Evolutionary conservation across 202 grass and related monocot species (phyloP).

Genomic region (Zizania palustris): DNA sequence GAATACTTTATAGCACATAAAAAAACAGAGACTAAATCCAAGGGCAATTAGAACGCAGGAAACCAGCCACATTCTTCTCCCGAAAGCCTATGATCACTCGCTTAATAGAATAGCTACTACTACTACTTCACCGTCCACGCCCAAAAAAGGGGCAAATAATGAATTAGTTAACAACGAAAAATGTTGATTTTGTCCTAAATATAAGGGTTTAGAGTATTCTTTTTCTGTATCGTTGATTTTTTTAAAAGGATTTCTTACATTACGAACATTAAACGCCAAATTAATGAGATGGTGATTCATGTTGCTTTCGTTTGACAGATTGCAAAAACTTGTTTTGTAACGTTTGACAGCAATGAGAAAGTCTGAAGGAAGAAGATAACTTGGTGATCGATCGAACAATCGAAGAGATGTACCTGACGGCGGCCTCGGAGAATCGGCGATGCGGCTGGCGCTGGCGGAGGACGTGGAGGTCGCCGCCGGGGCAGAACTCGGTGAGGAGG

Average conservation of each 20-base stretch:
- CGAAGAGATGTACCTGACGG: constrained; percentile 15
- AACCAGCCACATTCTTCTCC: constrained; percentile 41
- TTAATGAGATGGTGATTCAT: no score
- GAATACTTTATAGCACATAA: not conserved
- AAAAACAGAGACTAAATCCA: not conserved
- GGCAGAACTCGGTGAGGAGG: constrained; percentile 99
- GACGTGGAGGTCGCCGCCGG: constrained; percentile 92
- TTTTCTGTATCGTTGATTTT: not conserved
- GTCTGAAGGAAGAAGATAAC: no score
- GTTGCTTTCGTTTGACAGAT: no score
- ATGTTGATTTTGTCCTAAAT: no score
- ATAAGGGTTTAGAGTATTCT: no score
- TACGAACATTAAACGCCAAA: no score
- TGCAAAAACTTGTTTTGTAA: no score
- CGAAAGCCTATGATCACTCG: constrained; percentile 35
- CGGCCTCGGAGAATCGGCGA: no score
- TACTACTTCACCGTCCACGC: no score
- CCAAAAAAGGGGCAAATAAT: not conserved
- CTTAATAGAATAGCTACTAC: not conserved
- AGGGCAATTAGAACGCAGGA: constrained; percentile 33
- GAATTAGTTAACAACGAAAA: no score
- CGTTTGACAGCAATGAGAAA: no score
- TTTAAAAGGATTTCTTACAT: not conserved
- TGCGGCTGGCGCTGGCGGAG: constrained; percentile 77
- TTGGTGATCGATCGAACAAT: not conserved